These are phyloP conservation scores for Pulveroboletus frians DNA, from an alignment of 768 basidiomycete species.

Conservation along the genomic window DNA sequence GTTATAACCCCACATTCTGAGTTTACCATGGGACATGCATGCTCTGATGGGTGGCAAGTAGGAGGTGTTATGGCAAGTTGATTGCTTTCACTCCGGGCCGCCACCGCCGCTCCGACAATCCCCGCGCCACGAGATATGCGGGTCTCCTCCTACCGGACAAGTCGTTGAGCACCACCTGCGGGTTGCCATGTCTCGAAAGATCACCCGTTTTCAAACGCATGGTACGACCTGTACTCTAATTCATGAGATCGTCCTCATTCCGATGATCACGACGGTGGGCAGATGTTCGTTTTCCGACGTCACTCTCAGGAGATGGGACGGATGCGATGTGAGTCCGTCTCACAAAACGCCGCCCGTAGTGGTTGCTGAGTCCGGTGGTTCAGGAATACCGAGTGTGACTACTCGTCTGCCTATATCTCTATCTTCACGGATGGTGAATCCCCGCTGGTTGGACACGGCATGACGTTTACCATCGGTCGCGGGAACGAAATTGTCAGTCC, in stretches of 20 bases:
- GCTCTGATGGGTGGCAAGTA: too few relatives aligned
- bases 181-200: conserved; percentile 33
- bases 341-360: background rate
- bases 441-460: conserved; percentile 79
- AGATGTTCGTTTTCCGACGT: conserved; percentile 94
- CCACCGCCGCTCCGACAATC: conserved; percentile 13
- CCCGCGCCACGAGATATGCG: background rate
- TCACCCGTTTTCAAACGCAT: conserved; percentile 54
- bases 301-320: conserved; percentile 84
- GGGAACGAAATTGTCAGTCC: conserved; percentile 83
- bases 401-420: conserved; percentile 87
- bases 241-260: conserved; percentile 38
- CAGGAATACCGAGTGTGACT: conserved; percentile 95
- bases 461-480: conserved; percentile 93
- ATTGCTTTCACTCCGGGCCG: too few relatives aligned
- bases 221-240: conserved; percentile 53
- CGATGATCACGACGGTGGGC: background rate
- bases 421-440: conserved; percentile 61
- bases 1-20: too few relatives aligned
- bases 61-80: too few relatives aligned
- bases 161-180: background rate
- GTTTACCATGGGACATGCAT: too few relatives aligned
- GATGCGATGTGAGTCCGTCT: conserved; percentile 71
- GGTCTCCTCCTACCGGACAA: background rate
- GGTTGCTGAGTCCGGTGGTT: background rate